Evolutionary conservation across 1,284 basidiomycete genomes (phyloP), one percentile per base, ranked within the genome.

Genomic region (Marasmius oreades): DNA sequence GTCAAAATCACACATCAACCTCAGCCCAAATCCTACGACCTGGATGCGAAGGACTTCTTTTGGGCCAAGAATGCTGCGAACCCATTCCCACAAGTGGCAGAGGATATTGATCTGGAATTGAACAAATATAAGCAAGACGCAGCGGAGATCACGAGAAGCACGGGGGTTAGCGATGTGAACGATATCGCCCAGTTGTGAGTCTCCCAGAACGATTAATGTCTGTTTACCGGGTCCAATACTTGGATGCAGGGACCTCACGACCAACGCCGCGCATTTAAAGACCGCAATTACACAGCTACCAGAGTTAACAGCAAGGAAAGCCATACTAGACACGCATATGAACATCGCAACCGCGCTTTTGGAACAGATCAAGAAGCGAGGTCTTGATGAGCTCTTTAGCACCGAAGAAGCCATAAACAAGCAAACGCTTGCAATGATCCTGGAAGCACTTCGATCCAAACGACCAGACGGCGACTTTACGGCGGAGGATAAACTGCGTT

Each of bases 31-130:
- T 88, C 91, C 0, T 98, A 98, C 67, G 97, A 99, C 71, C 86
- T 99, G 39, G 96, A 99, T 72, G 88, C 92, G 12, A 98, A 98
- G 66, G 97, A 99, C 72, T 99, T 97, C 72, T 99, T 99, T 78
- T 99, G 97, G 97, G 89, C 88, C 8, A 94, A 93, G 73, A 98
- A 99, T 67, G 93, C 95, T 1, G 87, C 91, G 5, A 93, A 92
- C 62, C 97, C 97, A 0, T 99, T 99, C 79, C 97, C 97, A 31
- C 93, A 98, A 66, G 97, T 99, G 1, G 96, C 97, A 1, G 97
- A 98, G 69, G 95, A 99, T 64, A 98, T 99, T 55, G 95, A 99
- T 67, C 68, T 80, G 3, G 97, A 99, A 71, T 77, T 99, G 61
- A 94, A 90, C 71, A 88, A 87, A 71, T 99, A 99, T 73, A 99